phyloP scores from a whole-genome alignment of 2,329 filamentous ascomycete species.

The Fusarium continuum region DNA sequence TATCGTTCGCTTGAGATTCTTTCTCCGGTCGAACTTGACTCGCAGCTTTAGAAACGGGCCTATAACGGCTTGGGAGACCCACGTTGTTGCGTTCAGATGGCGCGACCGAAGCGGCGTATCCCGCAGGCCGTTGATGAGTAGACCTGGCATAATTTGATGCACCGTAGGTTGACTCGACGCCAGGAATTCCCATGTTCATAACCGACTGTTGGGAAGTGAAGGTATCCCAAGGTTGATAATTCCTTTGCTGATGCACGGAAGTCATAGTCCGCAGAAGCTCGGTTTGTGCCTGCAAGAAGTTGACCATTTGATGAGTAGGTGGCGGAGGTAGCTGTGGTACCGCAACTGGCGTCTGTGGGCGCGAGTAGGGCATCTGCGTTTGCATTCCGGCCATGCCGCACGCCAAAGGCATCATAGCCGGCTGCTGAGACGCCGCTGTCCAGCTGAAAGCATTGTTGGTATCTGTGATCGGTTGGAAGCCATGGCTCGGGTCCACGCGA shows the following conservation, averaged over 20 bases:
- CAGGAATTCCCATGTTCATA: background rate
- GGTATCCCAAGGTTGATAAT: background rate
- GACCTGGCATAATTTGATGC: slow-evolving; percentile 15
- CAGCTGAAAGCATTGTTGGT: slow-evolving; percentile 22
- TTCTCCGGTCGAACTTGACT: background rate
- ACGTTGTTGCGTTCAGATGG: slow-evolving; percentile 29
- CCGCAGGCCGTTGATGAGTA: background rate
- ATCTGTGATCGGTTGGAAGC: slow-evolving; percentile 20
- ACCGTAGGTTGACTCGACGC: background rate
- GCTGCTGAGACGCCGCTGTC: background rate
- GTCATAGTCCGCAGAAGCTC: slow-evolving; percentile 17
- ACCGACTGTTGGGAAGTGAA: background rate
- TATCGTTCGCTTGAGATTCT: background rate
- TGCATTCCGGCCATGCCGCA: background rate
- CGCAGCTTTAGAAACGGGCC: slow-evolving; percentile 16
- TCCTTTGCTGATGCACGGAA: slow-evolving; percentile 8
- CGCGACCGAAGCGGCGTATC: slow-evolving; percentile 19
- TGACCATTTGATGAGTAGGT: slow-evolving; percentile 1
- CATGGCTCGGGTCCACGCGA: slow-evolving; percentile 14
- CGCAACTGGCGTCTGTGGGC: slow-evolving; percentile 5
- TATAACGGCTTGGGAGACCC: slow-evolving; percentile 29
- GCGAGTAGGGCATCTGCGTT: background rate
- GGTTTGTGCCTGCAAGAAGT: slow-evolving; percentile 20
- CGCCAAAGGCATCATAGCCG: background rate
- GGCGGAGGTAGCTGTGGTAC: background rate